These are phyloP conservation scores for Termitomyces sp. DNA, from an alignment of 768 basidiomycete species.

Conservation along the genomic window DNA sequence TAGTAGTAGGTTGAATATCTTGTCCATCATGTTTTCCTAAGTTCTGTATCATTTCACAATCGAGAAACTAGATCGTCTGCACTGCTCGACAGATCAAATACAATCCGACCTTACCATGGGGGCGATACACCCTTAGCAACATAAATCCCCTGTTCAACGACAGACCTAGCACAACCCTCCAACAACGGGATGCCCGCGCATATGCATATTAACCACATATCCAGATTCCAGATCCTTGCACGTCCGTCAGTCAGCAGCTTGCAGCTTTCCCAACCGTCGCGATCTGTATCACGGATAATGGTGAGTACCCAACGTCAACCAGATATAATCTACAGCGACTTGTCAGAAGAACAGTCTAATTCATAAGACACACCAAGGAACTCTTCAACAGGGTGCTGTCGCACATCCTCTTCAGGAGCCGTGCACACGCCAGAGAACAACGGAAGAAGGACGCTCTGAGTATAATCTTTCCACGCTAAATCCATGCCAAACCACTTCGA, in stretches of 20 bases:
- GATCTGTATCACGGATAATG: slow-evolving; percentile 58
- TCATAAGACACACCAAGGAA: slow-evolving; percentile 49
- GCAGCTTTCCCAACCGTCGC: slow-evolving; percentile 42
- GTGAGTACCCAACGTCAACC: slow-evolving; percentile 60
- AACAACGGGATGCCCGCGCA: slow-evolving; percentile 71
- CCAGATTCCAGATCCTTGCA: slow-evolving; percentile 50
- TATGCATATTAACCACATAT: slow-evolving; percentile 72
- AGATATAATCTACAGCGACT: slow-evolving; percentile 58
- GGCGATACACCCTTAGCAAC: slow-evolving; percentile 27
- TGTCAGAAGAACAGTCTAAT: neutral
- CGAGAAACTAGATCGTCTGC: neutral
- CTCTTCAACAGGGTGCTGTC: slow-evolving; percentile 58
- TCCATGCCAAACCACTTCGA: slow-evolving; percentile 46
- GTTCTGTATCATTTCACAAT: neutral
- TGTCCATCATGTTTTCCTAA: no score
- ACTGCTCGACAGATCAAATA: no score
- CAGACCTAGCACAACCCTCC: slow-evolving; percentile 70
- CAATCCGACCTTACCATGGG: slow-evolving; percentile 15
- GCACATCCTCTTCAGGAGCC: slow-evolving; percentile 50
- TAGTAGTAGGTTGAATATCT: no score
- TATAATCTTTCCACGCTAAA: slow-evolving; percentile 47
- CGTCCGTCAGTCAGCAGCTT: slow-evolving; percentile 40
- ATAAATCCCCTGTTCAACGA: slow-evolving; percentile 43
- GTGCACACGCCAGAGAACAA: slow-evolving; percentile 76
- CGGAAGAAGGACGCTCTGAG: slow-evolving; percentile 51